Conservation (phyloP, 139 green algal genomes). For the Coelastrella sp. region DNA sequence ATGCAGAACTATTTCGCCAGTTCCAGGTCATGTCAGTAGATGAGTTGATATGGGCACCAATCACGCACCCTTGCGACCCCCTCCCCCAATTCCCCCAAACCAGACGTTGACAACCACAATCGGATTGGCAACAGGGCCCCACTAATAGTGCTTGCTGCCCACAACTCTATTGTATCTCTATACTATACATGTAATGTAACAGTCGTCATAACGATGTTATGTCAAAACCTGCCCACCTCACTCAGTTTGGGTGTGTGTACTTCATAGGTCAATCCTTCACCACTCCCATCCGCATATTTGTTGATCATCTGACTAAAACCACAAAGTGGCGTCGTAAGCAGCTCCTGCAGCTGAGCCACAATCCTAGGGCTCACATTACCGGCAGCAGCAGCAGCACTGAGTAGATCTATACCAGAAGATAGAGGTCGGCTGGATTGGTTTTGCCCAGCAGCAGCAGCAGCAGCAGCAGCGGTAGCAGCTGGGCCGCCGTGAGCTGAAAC, state of each 20-base stretch:
- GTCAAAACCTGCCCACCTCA: too few relatives aligned
- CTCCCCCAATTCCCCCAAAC: too few relatives aligned
- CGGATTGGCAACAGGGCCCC: too few relatives aligned
- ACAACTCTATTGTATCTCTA: too few relatives aligned
- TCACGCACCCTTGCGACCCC: too few relatives aligned
- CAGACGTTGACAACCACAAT: too few relatives aligned
- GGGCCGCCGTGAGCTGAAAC: not conserved
- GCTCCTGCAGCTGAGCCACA: conserved; percentile 15
- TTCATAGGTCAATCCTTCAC: not conserved
- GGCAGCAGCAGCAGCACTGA: not conserved
- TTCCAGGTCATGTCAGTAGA: too few relatives aligned
- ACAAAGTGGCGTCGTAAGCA: conserved; percentile 23
- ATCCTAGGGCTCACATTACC: conserved; percentile 1
- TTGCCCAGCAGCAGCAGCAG: not conserved
- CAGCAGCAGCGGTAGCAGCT: not conserved
- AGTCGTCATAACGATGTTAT: too few relatives aligned
- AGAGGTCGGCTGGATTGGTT: not conserved
- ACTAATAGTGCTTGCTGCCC: too few relatives aligned
- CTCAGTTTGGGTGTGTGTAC: conserved; percentile 20
- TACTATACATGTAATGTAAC: too few relatives aligned
- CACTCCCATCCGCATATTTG: conserved; percentile 33
- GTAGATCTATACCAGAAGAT: conserved; percentile 11
- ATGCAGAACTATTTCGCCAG: too few relatives aligned
- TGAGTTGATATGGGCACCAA: too few relatives aligned
- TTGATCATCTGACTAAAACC: conserved; percentile 29